Percentiles rank a stretch among this genome's conserved stretches.
Conservation (phyloP, 345 rosid genomes). For the Acer yangbiense region DNA sequence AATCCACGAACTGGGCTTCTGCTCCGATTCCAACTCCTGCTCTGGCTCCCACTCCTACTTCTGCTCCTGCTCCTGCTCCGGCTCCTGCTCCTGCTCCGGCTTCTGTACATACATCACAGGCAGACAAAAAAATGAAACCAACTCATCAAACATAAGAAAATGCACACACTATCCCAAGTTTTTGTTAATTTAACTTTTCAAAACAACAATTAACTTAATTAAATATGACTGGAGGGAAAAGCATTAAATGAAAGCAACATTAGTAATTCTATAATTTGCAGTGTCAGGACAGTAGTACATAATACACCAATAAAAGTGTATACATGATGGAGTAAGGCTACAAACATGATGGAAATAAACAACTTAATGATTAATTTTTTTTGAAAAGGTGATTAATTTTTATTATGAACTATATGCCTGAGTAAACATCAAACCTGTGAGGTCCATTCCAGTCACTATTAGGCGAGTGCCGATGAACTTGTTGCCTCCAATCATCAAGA, state of each 20-base stretch:
- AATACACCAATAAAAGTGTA: neutral
- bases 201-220: neutral
- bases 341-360: neutral
- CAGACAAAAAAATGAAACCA: neutral
- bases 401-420: neutral
- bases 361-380: neutral
- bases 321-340: neutral
- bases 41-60: slow-evolving; percentile 54
- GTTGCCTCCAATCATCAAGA: slow-evolving; percentile 73
- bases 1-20: slow-evolving; percentile 64
- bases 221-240: neutral
- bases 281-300: neutral
- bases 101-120: slow-evolving; percentile 21
- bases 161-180: neutral
- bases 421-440: slow-evolving; percentile 45
- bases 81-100: slow-evolving; percentile 8
- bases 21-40: slow-evolving; percentile 67
- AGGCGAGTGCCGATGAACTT: slow-evolving; percentile 57
- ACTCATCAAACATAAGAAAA: neutral
- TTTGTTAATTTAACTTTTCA: neutral
- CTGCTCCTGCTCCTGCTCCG: slow-evolving; percentile 40
- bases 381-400: neutral
- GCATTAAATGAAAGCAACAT: neutral
- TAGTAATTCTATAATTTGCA: neutral
- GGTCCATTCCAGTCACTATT: slow-evolving; percentile 54